These are phyloP conservation scores for Moniliophthora roreri DNA, from an alignment of 1,284 basidiomycete genomes.

Conservation along the genomic window DNA sequence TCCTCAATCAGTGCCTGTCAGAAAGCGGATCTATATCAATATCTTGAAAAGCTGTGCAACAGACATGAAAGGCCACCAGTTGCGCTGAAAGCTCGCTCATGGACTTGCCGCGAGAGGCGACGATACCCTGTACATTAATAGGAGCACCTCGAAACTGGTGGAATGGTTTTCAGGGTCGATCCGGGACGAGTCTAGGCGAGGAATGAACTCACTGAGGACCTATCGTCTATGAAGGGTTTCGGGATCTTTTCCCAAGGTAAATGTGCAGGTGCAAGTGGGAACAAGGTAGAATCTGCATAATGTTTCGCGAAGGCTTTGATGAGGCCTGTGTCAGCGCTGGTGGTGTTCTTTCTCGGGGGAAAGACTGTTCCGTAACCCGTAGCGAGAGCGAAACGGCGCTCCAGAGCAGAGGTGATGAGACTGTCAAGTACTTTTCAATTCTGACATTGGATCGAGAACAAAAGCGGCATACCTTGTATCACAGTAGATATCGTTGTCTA, in stretches of 20 bases:
- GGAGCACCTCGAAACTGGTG: constrained; percentile 26
- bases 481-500: constrained; percentile 56
- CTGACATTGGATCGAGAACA: background rate
- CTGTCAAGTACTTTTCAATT: constrained; percentile 20
- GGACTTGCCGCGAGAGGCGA: constrained; percentile 28
- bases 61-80: constrained; percentile 31
- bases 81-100: constrained; percentile 39
- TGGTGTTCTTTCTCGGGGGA: constrained; percentile 40
- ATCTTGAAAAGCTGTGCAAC: constrained; percentile 6
- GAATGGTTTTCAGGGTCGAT: background rate
- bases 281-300: constrained; percentile 44
- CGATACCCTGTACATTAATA: constrained; percentile 35
- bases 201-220: constrained; percentile 35
- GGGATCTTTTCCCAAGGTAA: constrained; percentile 50
- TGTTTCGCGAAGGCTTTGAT: constrained; percentile 45
- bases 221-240: constrained; percentile 47
- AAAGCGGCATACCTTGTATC: constrained; percentile 37
- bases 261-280: constrained; percentile 36
- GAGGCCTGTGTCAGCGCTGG: constrained; percentile 41
- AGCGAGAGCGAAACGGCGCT: constrained; percentile 47
- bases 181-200: background rate
- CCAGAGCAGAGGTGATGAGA: constrained; percentile 44
- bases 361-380: constrained; percentile 48
- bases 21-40: background rate
- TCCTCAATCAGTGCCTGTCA: constrained; percentile 46